Evolutionary conservation across 768 basidiomycete genomes (phyloP).

Genomic region (Rhodotorula taiwanensis): DNA sequence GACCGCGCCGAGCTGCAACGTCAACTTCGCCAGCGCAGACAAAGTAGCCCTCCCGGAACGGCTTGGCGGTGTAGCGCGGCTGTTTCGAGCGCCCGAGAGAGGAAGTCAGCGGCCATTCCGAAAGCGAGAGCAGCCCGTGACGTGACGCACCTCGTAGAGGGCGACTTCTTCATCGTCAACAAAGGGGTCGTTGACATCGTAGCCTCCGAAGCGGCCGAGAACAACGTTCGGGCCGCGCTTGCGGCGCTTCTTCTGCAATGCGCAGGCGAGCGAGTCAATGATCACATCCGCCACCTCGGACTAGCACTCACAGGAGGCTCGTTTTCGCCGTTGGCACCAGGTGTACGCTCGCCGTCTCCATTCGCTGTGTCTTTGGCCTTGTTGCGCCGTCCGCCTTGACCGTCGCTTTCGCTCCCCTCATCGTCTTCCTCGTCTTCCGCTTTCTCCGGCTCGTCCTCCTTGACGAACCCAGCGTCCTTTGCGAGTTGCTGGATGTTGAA

Average conservation of each 20-base stretch:
- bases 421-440: neutral
- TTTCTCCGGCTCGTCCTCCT: conserved; percentile 12
- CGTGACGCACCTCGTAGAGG: conserved; percentile 59
- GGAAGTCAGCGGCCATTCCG: neutral
- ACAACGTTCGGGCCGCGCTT: conserved; percentile 35
- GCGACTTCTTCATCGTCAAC: conserved; percentile 95
- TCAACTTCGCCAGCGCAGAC: conserved; percentile 30
- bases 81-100: neutral
- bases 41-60: conserved; percentile 67
- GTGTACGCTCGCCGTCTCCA: neutral
- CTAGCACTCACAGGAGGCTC: neutral
- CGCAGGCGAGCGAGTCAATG: neutral
- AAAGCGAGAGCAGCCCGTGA: rapidly evolving
- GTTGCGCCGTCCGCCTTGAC: conserved; percentile 10
- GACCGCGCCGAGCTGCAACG: conserved; percentile 11
- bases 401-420: conserved; percentile 23
- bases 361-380: conserved; percentile 12
- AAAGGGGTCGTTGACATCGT: conserved; percentile 86
- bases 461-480: conserved; percentile 14
- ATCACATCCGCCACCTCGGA: neutral
- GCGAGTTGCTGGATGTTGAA: conserved; percentile 28
- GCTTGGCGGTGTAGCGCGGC: conserved; percentile 81
- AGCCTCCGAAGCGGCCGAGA: conserved; percentile 58
- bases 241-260: conserved; percentile 21
- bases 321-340: neutral